phyloP scores from a whole-genome alignment of 371 early-diverging fungal genomes.

The Zopfochytrium polystomum region DNA sequence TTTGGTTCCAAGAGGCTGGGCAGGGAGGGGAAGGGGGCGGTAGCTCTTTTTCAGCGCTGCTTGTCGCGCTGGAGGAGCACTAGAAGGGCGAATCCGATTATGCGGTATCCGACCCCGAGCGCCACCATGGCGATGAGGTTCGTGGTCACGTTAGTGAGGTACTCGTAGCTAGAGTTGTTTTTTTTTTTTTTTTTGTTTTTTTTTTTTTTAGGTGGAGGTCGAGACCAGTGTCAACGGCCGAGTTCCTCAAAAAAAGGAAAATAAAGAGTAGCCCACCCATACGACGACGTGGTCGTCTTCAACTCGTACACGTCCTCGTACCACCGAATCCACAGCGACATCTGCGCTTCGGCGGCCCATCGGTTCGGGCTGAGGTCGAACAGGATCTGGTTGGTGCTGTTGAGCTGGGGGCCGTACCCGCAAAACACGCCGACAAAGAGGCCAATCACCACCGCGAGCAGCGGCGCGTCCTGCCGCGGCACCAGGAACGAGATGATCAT shows the following conservation, averaged over 20 bases:
- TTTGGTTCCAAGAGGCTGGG: no score
- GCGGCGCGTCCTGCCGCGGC: constrained; percentile 34
- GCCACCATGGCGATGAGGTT: constrained; percentile 29
- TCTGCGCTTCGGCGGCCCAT: constrained; percentile 40
- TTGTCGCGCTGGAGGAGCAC: constrained; percentile 39
- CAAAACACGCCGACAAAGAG: constrained; percentile 43
- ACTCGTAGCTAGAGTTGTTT: no score
- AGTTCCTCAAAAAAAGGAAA: no score
- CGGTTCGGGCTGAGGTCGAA: constrained; percentile 32
- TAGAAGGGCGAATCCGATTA: constrained; percentile 38
- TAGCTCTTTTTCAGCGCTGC: no score
- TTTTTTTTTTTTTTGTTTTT: no score
- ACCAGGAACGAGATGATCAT: constrained; percentile 37
- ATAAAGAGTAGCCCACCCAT: no score
- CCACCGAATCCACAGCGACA: constrained; percentile 13
- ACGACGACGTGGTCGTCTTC: not conserved
- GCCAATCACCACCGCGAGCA: constrained; percentile 37
- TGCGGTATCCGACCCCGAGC: constrained; percentile 34
- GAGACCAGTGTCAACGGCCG: no score
- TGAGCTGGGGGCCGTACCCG: constrained; percentile 43
- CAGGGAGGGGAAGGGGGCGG: no score
- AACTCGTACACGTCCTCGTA: constrained; percentile 33
- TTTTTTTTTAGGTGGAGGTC: no score
- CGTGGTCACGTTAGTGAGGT: no score
- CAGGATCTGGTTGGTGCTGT: constrained; percentile 9